These are phyloP conservation scores for Prototheca wickerhamii DNA, from an alignment of 163 green algal genomes.

Conservation along the genomic window DNA sequence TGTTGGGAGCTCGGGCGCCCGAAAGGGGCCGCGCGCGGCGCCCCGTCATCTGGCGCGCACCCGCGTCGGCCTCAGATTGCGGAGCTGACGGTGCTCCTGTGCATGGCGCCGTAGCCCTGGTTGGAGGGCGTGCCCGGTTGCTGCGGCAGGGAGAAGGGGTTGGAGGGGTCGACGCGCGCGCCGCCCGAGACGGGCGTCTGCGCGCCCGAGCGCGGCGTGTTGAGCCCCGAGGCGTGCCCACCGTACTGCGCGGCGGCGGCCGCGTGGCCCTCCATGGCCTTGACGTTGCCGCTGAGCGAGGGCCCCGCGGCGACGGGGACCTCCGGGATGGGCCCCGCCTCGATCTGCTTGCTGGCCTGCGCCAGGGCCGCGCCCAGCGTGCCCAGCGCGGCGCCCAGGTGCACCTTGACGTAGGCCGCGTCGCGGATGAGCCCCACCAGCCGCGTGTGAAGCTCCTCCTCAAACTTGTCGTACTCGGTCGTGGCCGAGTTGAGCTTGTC, in stretches of 20 bases:
- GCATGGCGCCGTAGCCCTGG: background rate
- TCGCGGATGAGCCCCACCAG: slow-evolving; percentile 11
- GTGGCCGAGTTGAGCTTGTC: background rate
- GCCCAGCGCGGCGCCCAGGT: slow-evolving; percentile 1
- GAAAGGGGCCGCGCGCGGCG: no score
- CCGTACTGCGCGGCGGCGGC: background rate
- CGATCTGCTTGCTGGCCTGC: background rate
- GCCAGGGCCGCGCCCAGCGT: background rate
- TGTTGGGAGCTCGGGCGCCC: no score
- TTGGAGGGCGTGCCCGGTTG: background rate
- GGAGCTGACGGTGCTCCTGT: background rate
- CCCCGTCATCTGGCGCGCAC: no score
- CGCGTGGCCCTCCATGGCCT: background rate
- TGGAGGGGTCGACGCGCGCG: background rate
- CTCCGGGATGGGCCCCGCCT: slow-evolving; percentile 5
- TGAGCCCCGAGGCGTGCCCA: background rate
- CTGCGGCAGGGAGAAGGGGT: background rate
- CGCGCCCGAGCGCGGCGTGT: background rate
- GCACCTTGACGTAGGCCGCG: slow-evolving; percentile 10
- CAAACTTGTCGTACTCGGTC: slow-evolving; percentile 1
- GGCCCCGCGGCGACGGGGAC: background rate
- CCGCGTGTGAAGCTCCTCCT: slow-evolving; percentile 5
- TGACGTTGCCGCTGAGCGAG: background rate
- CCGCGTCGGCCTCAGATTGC: background rate
- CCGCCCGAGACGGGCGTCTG: background rate